Percentiles rank a stretch among this genome's conserved stretches.
Conservation (phyloP, 1,139 yeast genomes). For the Blastobotrys arbuscula region DNA sequence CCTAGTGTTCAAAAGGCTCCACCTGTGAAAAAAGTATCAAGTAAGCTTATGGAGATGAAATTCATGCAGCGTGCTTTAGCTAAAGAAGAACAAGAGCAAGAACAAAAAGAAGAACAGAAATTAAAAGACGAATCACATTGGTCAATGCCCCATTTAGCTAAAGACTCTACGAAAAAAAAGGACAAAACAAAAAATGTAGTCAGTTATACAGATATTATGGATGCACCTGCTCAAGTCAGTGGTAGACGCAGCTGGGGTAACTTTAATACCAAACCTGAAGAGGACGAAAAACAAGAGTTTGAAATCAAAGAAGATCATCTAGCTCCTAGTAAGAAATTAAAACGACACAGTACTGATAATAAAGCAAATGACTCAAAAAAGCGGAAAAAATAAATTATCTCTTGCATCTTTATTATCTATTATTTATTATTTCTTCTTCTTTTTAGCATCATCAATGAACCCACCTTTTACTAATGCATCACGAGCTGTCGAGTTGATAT, state of each 20-base stretch:
- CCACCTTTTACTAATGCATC: conserved; percentile 71
- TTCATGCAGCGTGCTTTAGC: conserved; percentile 47
- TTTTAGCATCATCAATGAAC: conserved; percentile 33
- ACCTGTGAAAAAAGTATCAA: conserved; percentile 40
- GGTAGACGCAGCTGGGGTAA: conserved; percentile 27
- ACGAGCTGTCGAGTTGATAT: conserved; percentile 82
- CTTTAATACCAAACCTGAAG: conserved; percentile 13
- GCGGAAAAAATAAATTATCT: conserved; percentile 2
- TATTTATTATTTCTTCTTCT: conserved; percentile 13
- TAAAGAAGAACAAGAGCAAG: conserved; percentile 34
- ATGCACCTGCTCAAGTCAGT: conserved; percentile 11
- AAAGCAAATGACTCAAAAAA: neutral
- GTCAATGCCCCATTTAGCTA: conserved; percentile 35
- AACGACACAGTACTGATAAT: conserved; percentile 2
- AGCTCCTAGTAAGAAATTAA: neutral
- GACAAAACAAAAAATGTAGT: conserved; percentile 15
- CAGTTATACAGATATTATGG: conserved; percentile 24
- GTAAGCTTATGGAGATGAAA: conserved; percentile 69
- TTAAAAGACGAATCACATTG: conserved; percentile 55
- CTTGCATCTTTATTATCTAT: neutral
- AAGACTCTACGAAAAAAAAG: neutral
- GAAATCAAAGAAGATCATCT: conserved; percentile 3
- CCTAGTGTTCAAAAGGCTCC: conserved; percentile 19
- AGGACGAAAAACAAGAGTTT: conserved; percentile 11
- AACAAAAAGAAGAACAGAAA: conserved; percentile 30